These are phyloP conservation scores for Candida alai DNA, from an alignment of 805 yeast genomes.

Conservation along the genomic window DNA sequence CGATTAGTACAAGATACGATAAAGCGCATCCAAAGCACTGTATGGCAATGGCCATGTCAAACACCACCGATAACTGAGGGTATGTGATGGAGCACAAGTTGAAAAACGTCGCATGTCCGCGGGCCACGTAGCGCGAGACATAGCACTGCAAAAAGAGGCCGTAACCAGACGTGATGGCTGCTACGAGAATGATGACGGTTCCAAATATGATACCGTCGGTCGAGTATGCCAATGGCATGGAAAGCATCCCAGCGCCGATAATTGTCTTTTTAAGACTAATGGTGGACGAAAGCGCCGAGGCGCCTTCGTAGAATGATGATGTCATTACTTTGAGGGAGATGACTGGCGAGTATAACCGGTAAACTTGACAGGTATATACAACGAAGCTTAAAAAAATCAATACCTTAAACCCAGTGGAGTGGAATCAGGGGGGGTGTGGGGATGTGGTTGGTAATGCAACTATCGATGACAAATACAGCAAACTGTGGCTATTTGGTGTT, in stretches of 20 bases:
- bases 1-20: slow-evolving; percentile 65
- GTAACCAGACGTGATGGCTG: slow-evolving; percentile 62
- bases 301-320: slow-evolving; percentile 25
- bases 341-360: no score
- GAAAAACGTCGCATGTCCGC: slow-evolving; percentile 67
- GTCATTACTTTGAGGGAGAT: no score
- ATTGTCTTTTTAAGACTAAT: slow-evolving; percentile 72
- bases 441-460: no score
- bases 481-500: no score
- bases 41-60: slow-evolving; percentile 65
- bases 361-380: no score
- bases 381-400: no score
- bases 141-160: slow-evolving; percentile 64
- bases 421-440: no score
- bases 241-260: slow-evolving; percentile 75
- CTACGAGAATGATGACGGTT: slow-evolving; percentile 48
- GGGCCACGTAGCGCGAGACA: slow-evolving; percentile 52
- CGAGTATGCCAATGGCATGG: slow-evolving; percentile 69
- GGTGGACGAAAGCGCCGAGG: slow-evolving; percentile 56
- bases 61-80: slow-evolving; percentile 56
- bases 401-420: no score
- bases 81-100: slow-evolving; percentile 61
- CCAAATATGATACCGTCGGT: slow-evolving; percentile 67
- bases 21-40: slow-evolving; percentile 72
- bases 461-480: no score